Evolutionary conservation across 306 rosid genomes (phyloP).

Genomic region (Trifolium dubium): DNA sequence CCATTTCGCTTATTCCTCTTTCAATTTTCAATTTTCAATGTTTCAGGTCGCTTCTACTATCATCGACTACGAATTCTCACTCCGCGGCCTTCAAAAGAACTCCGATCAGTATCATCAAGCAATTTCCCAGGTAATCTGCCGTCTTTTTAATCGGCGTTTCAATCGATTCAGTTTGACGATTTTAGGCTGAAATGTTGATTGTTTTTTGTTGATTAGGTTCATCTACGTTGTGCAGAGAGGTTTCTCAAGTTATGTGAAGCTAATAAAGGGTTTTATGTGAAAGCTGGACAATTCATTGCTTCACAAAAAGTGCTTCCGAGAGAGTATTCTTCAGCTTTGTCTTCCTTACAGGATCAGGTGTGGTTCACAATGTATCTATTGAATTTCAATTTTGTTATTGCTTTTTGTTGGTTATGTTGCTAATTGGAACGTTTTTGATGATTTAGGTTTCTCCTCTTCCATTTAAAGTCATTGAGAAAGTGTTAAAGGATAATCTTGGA

Average conservation of each 20-base stretch:
- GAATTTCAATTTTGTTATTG: neutral
- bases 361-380: slow-evolving; percentile 20
- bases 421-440: slow-evolving; percentile 42
- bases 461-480: slow-evolving; percentile 62
- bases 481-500: slow-evolving; percentile 64
- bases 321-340: slow-evolving; percentile 76
- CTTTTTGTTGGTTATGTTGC: slow-evolving; percentile 40
- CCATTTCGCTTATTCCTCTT: slow-evolving; percentile 1
- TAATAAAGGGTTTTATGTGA: slow-evolving; percentile 89
- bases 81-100: slow-evolving; percentile 51
- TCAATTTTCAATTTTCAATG: neutral
- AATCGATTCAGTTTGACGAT: slow-evolving; percentile 10
- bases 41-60: slow-evolving; percentile 65
- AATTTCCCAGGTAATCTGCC: slow-evolving; percentile 60
- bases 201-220: slow-evolving; percentile 59
- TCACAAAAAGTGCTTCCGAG: slow-evolving; percentile 69
- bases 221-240: slow-evolving; percentile 77
- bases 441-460: slow-evolving; percentile 79
- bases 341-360: slow-evolving; percentile 83
- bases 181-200: slow-evolving; percentile 29
- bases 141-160: neutral
- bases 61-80: slow-evolving; percentile 70
- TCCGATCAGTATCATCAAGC: slow-evolving; percentile 65
- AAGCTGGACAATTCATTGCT: slow-evolving; percentile 90
- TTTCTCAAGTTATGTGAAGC: slow-evolving; percentile 71